phyloP scores from a whole-genome alignment of 345 rosid genomes.

The Brassica rapa region DNA sequence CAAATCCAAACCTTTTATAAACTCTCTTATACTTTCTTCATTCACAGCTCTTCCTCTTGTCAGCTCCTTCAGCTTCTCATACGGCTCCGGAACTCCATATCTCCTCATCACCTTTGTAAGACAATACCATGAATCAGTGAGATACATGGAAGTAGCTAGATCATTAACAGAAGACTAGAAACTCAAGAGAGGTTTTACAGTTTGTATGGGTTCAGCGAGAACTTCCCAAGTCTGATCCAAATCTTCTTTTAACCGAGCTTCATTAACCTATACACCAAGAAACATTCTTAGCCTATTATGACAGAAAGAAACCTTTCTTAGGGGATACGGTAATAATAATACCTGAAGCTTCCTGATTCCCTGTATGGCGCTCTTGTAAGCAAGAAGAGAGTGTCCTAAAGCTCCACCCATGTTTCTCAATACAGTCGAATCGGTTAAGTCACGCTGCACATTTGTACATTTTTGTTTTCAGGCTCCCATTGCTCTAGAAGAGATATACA shows the following conservation, averaged over 20 bases:
- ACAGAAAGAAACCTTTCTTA: background rate
- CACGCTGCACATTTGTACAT: conserved; percentile 58
- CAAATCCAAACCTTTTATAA: conserved; percentile 66
- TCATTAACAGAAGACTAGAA: background rate
- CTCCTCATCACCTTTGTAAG: conserved; percentile 80
- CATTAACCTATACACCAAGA: conserved; percentile 63
- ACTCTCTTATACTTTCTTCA: conserved; percentile 68
- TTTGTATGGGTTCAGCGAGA: conserved; percentile 96
- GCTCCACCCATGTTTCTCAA: conserved; percentile 93
- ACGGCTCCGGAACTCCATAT: conserved; percentile 89
- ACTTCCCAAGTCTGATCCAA: conserved; percentile 90
- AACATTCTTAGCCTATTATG: conserved; percentile 12
- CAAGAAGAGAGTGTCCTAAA: conserved; percentile 94
- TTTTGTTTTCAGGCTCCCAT: background rate
- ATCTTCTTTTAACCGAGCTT: conserved; percentile 72
- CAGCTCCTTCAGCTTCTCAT: conserved; percentile 88
- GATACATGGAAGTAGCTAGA: background rate
- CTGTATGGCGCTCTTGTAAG: conserved; percentile 83
- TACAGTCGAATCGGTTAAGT: conserved; percentile 93
- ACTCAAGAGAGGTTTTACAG: conserved; percentile 48
- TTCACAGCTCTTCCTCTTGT: conserved; percentile 89
- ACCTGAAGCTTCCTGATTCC: conserved; percentile 96
- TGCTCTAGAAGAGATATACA: background rate
- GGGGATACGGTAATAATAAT: background rate
- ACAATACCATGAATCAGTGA: background rate